These are phyloP conservation scores for Smittium mucronatum DNA, from an alignment of 371 early-diverging fungal species.

Conservation along the genomic window DNA sequence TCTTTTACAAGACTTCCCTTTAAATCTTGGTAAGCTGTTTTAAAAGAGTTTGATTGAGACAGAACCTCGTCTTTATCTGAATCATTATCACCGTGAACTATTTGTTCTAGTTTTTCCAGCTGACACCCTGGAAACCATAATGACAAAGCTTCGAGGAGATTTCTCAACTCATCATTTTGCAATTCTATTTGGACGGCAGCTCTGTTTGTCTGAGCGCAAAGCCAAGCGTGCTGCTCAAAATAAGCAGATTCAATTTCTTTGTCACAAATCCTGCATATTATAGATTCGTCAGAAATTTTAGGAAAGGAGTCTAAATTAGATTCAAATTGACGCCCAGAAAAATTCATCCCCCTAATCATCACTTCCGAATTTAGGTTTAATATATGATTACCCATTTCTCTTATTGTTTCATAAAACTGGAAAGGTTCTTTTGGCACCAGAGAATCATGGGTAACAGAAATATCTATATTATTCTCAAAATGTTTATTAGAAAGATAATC, in stretches of 20 bases:
- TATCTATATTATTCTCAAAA: too few relatives aligned
- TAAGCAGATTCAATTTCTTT: conserved; percentile 36
- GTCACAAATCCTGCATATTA: conserved; percentile 51
- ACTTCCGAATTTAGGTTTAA: background rate
- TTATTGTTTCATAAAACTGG: background rate
- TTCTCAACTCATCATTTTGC: conserved; percentile 41
- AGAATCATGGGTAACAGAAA: background rate
- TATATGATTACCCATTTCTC: background rate
- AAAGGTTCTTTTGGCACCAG: background rate
- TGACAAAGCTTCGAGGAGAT: conserved; percentile 28
- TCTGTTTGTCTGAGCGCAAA: conserved; percentile 44
- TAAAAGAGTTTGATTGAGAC: background rate
- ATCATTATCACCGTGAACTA: conserved; percentile 26
- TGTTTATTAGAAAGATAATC: too few relatives aligned
- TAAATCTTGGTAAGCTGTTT: background rate
- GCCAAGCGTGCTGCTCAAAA: conserved; percentile 44
- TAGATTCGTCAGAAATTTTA: conserved; percentile 16
- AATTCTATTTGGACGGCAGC: conserved; percentile 41
- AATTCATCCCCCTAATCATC: background rate
- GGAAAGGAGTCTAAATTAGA: background rate
- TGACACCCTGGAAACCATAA: conserved; percentile 30
- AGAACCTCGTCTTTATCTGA: background rate
- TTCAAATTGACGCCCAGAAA: conserved; percentile 1
- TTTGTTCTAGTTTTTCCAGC: conserved; percentile 27
- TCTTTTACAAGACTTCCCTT: background rate